Base-by-base conservation (phyloP, 2,329 filamentous ascomycete genomes). In the Sarocladium brachiariae region DNA sequence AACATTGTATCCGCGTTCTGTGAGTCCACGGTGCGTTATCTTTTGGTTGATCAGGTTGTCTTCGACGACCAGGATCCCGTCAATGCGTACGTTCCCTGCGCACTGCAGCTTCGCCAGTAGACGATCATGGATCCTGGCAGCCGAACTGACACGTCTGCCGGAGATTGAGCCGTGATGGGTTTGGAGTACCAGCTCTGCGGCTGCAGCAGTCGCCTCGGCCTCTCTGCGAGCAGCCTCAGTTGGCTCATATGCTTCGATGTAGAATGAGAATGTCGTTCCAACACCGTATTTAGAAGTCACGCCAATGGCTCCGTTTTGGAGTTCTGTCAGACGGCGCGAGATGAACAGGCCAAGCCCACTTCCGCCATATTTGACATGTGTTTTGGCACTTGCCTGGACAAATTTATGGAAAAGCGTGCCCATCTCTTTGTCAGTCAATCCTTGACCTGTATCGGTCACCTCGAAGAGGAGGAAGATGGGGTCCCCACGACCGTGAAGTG, bases 281-380 rank as follows among this genome's bases (percentile, higher is more conserved):
- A 80, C 76, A 1, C 84, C 85, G 2, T 79, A 73, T 54, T 80
- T 71, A n/a, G 82, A 86, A 1, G 78, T 73, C 5, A 92, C 84
- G 2, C 87, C 87, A 43, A 93, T 90, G 53, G 87, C 83, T 3
- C 88, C 88, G 18, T 87, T 86, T 62, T 91, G 87, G 10, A 92
- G 70, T 61, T 92, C 87, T 0, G 86, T 88, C n/a, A 93, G 73
- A 50, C 87, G 80, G 21, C 86, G 77, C 33, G 83, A 87, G 56
- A 92, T 91, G 64, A 90, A 92, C 0, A 92, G 71, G 0, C 88
- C 88, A 1, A 93, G 74, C 0, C 88, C 88, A 0, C 83, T 87
- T 0, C 88, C 88, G 19, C 87, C 88, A 56, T 92, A 90, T 57
- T 88, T 81, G 14, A 89, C 81, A 56, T 89, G 86, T 0, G 86